Conservation (phyloP, 441 rosid genomes). For the Mallotus repandus region DNA sequence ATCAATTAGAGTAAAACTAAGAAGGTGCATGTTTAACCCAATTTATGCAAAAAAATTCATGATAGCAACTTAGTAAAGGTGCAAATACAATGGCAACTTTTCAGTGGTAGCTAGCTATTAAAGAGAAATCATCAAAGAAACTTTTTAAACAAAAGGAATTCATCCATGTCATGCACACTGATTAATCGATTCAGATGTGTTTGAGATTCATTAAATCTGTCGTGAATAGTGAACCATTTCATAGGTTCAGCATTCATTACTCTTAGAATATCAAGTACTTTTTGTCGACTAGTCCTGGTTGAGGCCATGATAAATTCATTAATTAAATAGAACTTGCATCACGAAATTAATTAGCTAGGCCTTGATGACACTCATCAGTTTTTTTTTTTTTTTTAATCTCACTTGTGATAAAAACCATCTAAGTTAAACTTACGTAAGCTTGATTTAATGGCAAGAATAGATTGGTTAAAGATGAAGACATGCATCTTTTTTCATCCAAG, state of each 20-base stretch:
- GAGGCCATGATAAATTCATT: neutral
- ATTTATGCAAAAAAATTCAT: neutral
- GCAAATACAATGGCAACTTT: neutral
- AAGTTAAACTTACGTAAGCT: neutral
- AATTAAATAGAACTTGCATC: neutral
- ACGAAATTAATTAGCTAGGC: neutral
- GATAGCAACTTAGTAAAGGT: neutral
- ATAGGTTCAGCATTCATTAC: constrained; percentile 14
- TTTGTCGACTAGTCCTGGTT: constrained; percentile 9
- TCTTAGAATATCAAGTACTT: constrained; percentile 1
- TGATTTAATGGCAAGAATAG: constrained; percentile 6
- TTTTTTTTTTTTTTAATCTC: no score
- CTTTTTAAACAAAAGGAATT: neutral
- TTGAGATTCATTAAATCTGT: constrained; percentile 11
- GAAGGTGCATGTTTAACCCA: neutral
- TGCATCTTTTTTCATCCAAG: neutral
- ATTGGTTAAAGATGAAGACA: constrained; percentile 7
- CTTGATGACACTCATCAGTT: neutral
- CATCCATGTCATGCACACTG: constrained; percentile 15
- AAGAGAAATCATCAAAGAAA: neutral
- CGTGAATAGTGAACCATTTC: neutral
- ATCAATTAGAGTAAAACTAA: neutral
- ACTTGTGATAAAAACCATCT: neutral
- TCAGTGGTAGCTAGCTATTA: neutral
- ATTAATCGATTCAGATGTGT: neutral